phyloP scores from a whole-genome alignment of 2,329 filamentous ascomycete genomes.

The Fusarium camptoceras region DNA sequence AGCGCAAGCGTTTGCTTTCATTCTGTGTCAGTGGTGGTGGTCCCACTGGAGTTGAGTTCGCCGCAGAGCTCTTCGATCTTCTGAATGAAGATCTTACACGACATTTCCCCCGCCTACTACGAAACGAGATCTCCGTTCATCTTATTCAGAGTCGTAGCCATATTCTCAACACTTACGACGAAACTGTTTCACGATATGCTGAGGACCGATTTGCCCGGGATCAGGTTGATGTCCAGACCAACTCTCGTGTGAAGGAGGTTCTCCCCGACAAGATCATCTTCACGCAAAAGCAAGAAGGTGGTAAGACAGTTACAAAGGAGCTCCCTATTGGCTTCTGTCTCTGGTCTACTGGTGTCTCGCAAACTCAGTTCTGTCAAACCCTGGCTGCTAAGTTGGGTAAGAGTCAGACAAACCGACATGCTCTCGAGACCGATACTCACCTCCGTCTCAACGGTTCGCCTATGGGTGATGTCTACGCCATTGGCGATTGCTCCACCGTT shows the following conservation, averaged over 20 bases:
- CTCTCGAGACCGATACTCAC: conserved; percentile 94
- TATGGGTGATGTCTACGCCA: conserved; percentile 93
- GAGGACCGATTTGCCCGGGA: conserved; percentile 92
- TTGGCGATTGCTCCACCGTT: conserved; percentile 95
- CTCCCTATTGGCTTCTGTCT: conserved; percentile 95
- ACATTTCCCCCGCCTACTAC: conserved; percentile 88
- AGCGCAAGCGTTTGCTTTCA: conserved; percentile 86
- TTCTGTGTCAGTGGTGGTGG: conserved; percentile 97
- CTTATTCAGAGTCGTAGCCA: conserved; percentile 94
- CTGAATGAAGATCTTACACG: conserved; percentile 91
- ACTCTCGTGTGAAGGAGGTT: conserved; percentile 93
- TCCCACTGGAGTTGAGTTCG: conserved; percentile 79
- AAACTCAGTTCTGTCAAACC: conserved; percentile 81
- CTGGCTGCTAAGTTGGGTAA: conserved; percentile 81
- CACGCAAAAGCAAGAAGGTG: conserved; percentile 81
- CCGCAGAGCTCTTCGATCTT: conserved; percentile 94
- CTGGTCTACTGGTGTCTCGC: conserved; percentile 96
- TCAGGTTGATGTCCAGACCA: conserved; percentile 90
- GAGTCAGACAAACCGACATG: conserved; percentile 86
- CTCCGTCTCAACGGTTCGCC: conserved; percentile 90
- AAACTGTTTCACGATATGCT: conserved; percentile 90
- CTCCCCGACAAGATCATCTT: conserved; percentile 86
- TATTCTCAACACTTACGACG: conserved; percentile 98
- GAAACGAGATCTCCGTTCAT: conserved; percentile 98
- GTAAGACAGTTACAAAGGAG: conserved; percentile 85